Conservation (phyloP, 148 eudicot species). For the Polygonum aviculare region DNA sequence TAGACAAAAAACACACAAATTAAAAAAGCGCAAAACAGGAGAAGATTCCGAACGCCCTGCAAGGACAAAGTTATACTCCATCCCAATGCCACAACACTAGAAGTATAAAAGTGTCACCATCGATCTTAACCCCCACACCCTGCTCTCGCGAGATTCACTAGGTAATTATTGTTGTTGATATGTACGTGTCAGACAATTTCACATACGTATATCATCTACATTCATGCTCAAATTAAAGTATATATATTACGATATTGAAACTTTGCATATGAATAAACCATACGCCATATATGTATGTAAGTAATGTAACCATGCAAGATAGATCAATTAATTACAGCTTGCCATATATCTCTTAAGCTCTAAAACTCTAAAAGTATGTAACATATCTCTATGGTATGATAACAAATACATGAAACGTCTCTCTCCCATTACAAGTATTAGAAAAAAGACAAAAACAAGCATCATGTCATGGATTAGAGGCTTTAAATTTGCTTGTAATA, state of each 20-base stretch:
- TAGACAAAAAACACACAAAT: too few relatives aligned
- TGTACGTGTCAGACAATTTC: too few relatives aligned
- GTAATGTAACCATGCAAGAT: not conserved
- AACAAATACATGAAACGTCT: not conserved
- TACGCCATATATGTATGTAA: not conserved
- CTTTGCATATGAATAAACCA: not conserved
- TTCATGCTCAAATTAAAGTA: not conserved
- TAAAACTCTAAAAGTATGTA: not conserved
- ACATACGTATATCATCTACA: not conserved
- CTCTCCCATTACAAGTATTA: not conserved
- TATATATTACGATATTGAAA: too few relatives aligned
- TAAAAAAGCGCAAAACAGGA: too few relatives aligned
- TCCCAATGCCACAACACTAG: too few relatives aligned
- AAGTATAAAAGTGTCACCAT: too few relatives aligned
- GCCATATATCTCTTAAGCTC: not conserved
- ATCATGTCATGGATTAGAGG: not conserved
- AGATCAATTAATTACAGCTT: not conserved
- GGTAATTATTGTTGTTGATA: too few relatives aligned
- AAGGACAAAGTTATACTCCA: too few relatives aligned
- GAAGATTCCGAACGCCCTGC: too few relatives aligned
- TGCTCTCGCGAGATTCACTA: too few relatives aligned
- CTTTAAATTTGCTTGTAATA: slow-evolving; percentile 14
- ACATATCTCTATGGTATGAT: not conserved
- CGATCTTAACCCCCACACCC: too few relatives aligned
- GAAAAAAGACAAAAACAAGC: not conserved